A percentile compares a stretch with the other conserved stretches of the same genome.
Evolutionary conservation across 176 grass and related monocot genomes (phyloP).

Genomic region (Paspalum notatum): DNA sequence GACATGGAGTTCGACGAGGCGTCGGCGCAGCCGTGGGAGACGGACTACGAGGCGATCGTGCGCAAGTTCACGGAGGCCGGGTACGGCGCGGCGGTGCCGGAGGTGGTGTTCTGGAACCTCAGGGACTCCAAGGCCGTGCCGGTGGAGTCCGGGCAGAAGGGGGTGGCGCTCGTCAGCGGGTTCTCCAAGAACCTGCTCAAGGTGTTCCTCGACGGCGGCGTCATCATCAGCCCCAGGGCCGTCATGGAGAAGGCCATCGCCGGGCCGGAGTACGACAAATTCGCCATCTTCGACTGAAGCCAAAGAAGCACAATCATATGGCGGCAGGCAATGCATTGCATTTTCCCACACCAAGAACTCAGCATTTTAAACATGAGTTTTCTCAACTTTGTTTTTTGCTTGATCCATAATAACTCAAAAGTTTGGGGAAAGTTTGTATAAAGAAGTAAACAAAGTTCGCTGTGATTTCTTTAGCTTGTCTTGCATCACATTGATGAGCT

Average conservation of each 20-base stretch:
- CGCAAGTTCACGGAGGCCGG: conserved; percentile 61
- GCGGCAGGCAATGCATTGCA: neutral
- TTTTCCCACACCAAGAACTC: neutral
- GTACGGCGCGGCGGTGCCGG: conserved; percentile 61
- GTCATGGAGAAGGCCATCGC: conserved; percentile 73
- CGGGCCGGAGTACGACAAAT: conserved; percentile 58
- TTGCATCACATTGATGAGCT: neutral
- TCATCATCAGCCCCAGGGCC: conserved; percentile 40
- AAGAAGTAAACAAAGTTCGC: neutral
- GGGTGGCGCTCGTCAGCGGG: conserved; percentile 77
- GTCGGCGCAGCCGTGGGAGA: conserved; percentile 67
- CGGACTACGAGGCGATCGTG: conserved; percentile 73
- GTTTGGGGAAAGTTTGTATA: neutral
- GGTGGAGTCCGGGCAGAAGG: conserved; percentile 53
- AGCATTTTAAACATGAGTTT: neutral
- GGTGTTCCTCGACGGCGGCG: conserved; percentile 59
- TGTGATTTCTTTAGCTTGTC: neutral
- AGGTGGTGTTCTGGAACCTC: conserved; percentile 92
- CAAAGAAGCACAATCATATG: neutral
- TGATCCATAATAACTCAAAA: neutral
- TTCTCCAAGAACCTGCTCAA: conserved; percentile 89
- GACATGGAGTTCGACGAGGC: conserved; percentile 92
- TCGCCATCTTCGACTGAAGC: conserved; percentile 44
- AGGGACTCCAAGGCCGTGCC: conserved; percentile 59
- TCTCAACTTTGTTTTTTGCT: neutral